These are phyloP conservation scores for Lachancea fermentati DNA, from an alignment of 805 yeast genomes.

Conservation along the genomic window DNA sequence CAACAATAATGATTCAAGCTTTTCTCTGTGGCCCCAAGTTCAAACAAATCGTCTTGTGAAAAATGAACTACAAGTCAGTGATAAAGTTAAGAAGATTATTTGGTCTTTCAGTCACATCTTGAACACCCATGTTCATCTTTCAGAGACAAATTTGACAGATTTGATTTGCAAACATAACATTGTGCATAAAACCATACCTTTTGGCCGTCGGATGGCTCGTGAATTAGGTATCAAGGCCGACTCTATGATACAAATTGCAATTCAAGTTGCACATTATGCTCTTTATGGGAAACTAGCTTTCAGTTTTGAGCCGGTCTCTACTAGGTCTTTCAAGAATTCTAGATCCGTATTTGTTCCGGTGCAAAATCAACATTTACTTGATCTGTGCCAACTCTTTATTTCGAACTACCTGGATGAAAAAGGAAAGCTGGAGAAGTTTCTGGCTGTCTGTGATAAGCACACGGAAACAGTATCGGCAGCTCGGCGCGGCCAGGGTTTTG, in stretches of 20 bases:
- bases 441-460: slow-evolving; percentile 49
- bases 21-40: slow-evolving; percentile 35
- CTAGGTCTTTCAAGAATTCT: slow-evolving; percentile 60
- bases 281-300: slow-evolving; percentile 85
- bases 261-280: slow-evolving; percentile 88
- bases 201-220: slow-evolving; percentile 71
- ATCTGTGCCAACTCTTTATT: slow-evolving; percentile 56
- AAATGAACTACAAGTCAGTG: slow-evolving; percentile 11
- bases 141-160: slow-evolving; percentile 85
- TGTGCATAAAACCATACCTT: slow-evolving; percentile 67
- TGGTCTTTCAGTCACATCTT: slow-evolving; percentile 36
- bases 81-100: slow-evolving; percentile 25
- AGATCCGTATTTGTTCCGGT: slow-evolving; percentile 66
- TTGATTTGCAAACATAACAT: slow-evolving; percentile 74
- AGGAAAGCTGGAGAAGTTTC: slow-evolving; percentile 35
- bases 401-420: slow-evolving; percentile 52
- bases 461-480: slow-evolving; percentile 44
- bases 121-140: slow-evolving; percentile 56
- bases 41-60: slow-evolving; percentile 10
- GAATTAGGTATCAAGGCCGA: slow-evolving; percentile 82
- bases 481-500: slow-evolving; percentile 62
- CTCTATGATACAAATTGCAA: slow-evolving; percentile 83
- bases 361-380: slow-evolving; percentile 49
- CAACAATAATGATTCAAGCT: slow-evolving; percentile 46
- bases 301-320: slow-evolving; percentile 85